Evolutionary conservation across 345 rosid genomes (phyloP).

Genomic region (Eutrema japonicum): DNA sequence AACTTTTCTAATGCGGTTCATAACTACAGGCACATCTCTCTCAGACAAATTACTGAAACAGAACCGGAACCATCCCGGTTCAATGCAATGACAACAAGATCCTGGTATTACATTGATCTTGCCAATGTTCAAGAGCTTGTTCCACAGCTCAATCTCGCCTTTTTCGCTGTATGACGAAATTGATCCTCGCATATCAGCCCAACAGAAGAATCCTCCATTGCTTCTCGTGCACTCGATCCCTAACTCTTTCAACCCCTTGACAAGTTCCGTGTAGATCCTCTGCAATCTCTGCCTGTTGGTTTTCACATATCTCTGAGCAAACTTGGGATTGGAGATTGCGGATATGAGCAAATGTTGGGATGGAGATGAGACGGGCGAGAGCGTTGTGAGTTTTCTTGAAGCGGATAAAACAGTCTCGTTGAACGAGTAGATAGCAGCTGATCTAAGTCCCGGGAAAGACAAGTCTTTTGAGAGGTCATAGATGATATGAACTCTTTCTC

Average conservation of each 20-base stretch:
- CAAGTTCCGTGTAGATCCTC: constrained; percentile 46
- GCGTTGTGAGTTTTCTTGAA: constrained; percentile 64
- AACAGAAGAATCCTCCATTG: constrained; percentile 78
- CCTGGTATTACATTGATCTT: constrained; percentile 84
- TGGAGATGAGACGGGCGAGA: constrained; percentile 77
- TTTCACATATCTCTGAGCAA: constrained; percentile 52
- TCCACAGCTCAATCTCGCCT: constrained; percentile 95
- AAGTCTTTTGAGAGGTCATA: constrained; percentile 74
- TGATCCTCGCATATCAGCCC: constrained; percentile 87
- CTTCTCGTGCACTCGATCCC: constrained; percentile 66
- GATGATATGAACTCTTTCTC: constrained; percentile 76
- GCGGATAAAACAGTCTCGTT: constrained; percentile 65
- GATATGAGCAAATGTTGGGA: constrained; percentile 65
- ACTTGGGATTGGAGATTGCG: constrained; percentile 60
- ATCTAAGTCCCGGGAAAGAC: constrained; percentile 68
- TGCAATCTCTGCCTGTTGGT: constrained; percentile 59
- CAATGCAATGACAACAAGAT: constrained; percentile 89
- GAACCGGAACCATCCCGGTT: constrained; percentile 92
- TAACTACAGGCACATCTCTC: constrained; percentile 63
- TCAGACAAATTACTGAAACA: constrained; percentile 71
- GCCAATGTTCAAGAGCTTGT: constrained; percentile 68
- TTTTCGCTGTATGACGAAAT: constrained; percentile 76
- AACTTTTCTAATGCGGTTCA: constrained; percentile 65
- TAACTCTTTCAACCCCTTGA: constrained; percentile 63
- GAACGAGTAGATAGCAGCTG: constrained; percentile 68